Evolutionary conservation across 2,329 filamentous ascomycete genomes (phyloP).

Genomic region (Verticillium nubilum): DNA sequence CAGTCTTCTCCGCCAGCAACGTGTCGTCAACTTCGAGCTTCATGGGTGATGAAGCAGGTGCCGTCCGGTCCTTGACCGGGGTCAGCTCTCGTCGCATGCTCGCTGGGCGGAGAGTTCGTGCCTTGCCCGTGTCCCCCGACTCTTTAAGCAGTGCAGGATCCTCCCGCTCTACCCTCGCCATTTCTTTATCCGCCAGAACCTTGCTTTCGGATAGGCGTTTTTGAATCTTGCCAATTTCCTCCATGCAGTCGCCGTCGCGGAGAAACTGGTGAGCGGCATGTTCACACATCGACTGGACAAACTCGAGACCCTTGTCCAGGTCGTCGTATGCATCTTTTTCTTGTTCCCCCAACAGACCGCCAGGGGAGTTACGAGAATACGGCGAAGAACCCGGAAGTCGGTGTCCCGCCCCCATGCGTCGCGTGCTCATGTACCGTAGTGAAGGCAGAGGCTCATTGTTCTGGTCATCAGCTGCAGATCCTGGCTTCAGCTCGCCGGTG

Average conservation of each 20-base stretch:
- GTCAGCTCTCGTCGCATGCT: constrained; percentile 44
- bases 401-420: constrained; percentile 19
- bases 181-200: constrained; percentile 54
- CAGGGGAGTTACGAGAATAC: background rate
- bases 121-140: constrained; percentile 30
- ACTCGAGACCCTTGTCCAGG: constrained; percentile 73
- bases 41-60: constrained; percentile 7
- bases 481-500: constrained; percentile 15
- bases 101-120: constrained; percentile 45
- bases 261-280: constrained; percentile 83
- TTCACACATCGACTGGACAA: constrained; percentile 77
- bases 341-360: background rate
- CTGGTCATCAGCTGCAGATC: constrained; percentile 3
- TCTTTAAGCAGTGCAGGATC: constrained; percentile 38
- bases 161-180: constrained; percentile 49
- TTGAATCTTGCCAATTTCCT: constrained; percentile 67
- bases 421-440: constrained; percentile 32
- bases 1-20: constrained; percentile 5
- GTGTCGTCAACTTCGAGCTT: constrained; percentile 26
- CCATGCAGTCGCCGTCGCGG: constrained; percentile 78
- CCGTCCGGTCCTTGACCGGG: constrained; percentile 19
- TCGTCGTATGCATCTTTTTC: constrained; percentile 57
- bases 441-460: constrained; percentile 28
- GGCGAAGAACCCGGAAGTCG: background rate
- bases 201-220: constrained; percentile 59